Base-by-base conservation (phyloP, 2,329 filamentous ascomycete genomes). In the Fusarium fujikuroi region DNA sequence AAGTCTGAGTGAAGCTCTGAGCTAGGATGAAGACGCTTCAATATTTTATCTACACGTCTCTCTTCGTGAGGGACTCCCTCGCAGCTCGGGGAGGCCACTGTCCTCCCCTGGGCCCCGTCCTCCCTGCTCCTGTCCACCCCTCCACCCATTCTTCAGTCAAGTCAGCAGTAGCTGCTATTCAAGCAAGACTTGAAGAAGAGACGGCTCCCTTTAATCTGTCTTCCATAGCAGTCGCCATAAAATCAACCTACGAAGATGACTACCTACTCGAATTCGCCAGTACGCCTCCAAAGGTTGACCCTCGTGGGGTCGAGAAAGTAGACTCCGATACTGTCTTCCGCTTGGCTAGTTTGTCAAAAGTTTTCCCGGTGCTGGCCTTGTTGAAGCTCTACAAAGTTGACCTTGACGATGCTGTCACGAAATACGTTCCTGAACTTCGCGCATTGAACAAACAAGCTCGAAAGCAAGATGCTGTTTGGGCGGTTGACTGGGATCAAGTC, bases 11-110 rank as follows among this genome's bases (percentile, higher is more conserved):
- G 15, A 16, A 34, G 2, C 9, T 5, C 3, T 16, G 5, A 21
- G 2, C 1, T 5, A 23, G 5, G 0, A 69, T 69, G 64, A 69
- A 40, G 14, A 7, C 1, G 3, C 18, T 63, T 14, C 15, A 12
- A 2, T 19, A 42, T 9, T 63, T 7, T 6, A 3, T 63, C 1
- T 34, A 12, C 1, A 12, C 21, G 0, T 57, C 23, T 6, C 8
- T 69, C 3, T 61, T 69, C 12, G 23, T 58, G 1, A 43, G 57
- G 2, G 23, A 21, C 4, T 71, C 63, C 2, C 15, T 68, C 2
- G 69, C 69, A 15, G 69, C 36, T 9, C 42, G 68, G 2, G 69
- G 69, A 11, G 69, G 69, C 2, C 69, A 72, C 6, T 72, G 69
- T 21, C 69, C 69, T 1, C 69, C 68, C 5, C 63, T 72, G 0